A percentile compares a stretch with the other conserved stretches of the same genome.
phyloP scores from a whole-genome alignment of 345 rosid species.

The Geranium brycei region DNA sequence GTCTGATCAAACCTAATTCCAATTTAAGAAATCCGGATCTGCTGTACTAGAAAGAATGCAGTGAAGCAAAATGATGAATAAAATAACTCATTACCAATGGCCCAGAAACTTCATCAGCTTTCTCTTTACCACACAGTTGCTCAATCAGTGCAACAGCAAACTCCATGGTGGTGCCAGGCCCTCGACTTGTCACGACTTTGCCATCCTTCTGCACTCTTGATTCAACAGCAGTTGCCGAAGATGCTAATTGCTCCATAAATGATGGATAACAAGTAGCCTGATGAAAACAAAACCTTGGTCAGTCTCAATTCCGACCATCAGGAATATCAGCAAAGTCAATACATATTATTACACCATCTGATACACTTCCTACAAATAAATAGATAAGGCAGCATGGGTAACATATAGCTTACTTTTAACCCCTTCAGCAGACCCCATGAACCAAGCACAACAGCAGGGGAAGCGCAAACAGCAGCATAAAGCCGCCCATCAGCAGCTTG shows the following conservation, averaged over 20 bases:
- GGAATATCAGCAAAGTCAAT: constrained; percentile 1
- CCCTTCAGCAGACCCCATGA: constrained; percentile 88
- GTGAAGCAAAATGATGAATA: neutral
- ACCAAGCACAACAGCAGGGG: constrained; percentile 72
- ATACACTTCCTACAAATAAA: neutral
- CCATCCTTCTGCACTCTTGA: constrained; percentile 84
- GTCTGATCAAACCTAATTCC: too few relatives aligned
- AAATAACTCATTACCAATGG: constrained; percentile 40
- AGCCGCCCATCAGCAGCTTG: constrained; percentile 64
- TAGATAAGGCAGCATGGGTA: neutral
- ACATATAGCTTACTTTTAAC: constrained; percentile 35
- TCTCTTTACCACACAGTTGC: constrained; percentile 66
- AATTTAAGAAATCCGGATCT: too few relatives aligned
- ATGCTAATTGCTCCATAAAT: constrained; percentile 66
- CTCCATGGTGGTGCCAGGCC: constrained; percentile 89
- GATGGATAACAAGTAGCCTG: constrained; percentile 87
- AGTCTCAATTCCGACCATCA: constrained; percentile 1
- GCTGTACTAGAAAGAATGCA: neutral
- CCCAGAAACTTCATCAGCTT: constrained; percentile 55
- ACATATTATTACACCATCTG: neutral
- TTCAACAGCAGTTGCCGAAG: constrained; percentile 54
- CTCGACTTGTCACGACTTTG: constrained; percentile 60
- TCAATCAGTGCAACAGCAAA: constrained; percentile 60
- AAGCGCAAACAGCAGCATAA: constrained; percentile 77
- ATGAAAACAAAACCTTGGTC: constrained; percentile 6